Conservation (phyloP, 805 yeast genomes). For the Cyberlindnera americana region DNA sequence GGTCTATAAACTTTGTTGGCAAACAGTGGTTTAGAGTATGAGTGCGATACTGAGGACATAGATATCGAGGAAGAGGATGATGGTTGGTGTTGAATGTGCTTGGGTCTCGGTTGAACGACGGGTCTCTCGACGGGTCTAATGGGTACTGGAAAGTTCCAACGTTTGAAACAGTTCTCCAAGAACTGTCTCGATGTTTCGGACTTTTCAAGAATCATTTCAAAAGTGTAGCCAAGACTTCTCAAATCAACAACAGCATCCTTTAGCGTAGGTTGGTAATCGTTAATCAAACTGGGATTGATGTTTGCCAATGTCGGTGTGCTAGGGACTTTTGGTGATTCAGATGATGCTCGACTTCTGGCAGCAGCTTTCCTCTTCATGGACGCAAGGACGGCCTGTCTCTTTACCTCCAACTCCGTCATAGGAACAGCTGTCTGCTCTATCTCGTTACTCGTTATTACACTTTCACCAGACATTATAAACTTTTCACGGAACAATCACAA, state of each 20-base stretch:
- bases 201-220: constrained; percentile 18
- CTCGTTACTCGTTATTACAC: no score
- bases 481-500: background rate
- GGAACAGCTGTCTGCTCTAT: background rate
- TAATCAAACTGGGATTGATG: background rate
- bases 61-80: background rate
- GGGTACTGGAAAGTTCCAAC: constrained; percentile 22
- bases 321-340: constrained; percentile 1
- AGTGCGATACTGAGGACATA: background rate
- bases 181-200: constrained; percentile 21
- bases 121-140: constrained; percentile 1
- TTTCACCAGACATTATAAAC: no score
- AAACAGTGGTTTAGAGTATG: constrained; percentile 2
- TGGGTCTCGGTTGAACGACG: background rate
- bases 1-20: constrained; percentile 16
- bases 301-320: background rate
- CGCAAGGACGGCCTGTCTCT: constrained; percentile 25
- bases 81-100: background rate
- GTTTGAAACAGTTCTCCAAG: constrained; percentile 16
- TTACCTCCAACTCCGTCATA: constrained; percentile 19
- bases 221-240: constrained; percentile 24
- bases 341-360: constrained; percentile 1
- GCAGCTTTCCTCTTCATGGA: constrained; percentile 18
- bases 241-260: constrained; percentile 24
- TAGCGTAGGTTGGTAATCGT: constrained; percentile 3